Evolutionary conservation across 139 green algal species (phyloP), one percentile per base, ranked within the genome.

Genomic region (Marvania coccoides): DNA sequence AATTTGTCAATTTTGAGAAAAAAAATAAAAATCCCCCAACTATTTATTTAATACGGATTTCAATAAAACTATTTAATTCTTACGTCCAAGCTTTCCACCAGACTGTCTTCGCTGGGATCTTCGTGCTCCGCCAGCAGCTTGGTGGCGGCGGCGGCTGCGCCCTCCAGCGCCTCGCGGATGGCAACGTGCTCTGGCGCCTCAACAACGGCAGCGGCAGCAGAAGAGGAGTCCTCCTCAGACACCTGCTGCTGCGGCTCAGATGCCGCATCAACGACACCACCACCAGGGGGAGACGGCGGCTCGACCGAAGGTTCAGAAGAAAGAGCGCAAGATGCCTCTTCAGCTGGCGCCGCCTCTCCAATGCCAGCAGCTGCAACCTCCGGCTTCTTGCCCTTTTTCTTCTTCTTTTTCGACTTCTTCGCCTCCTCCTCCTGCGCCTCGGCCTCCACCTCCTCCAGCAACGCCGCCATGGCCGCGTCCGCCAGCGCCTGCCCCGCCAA

Each of bases 401-500:
- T 71, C 48, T 73, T 72, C 23, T 64, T 71, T 65, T 77, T 83
- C 35, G 48, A 46, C 60, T 72, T 74, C 33, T 46, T 69, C n/a
- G 54, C 38, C 1, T 38, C 58, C 30, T 47, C 46, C 7, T 57
- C 56, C 26, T 6, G 7, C 9, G 26, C 57, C 57, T 1, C 57
- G 19, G 40, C 69, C 39, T 77, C 65, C 24, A 74, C 47, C 60
- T 85, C 75, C 40, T 83, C 77, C 30, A 86, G 67, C 61, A 86
- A 61, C 0, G 77, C 77, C 6, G 73, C 77, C 79, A 86, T 86
- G 36, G 78, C 73, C 13, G 79, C 79, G 45, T 86, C 79, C 2
- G 79, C 79, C 31, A 67, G 38, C 23, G 60, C 79, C 1, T 57
- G 38, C 24, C 53, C 39, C 28, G 48, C 59, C 54, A 76, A 63